These are phyloP conservation scores for Ophiognomonia clavigignenti-juglandacearum DNA, from an alignment of 2,329 filamentous ascomycete genomes.

Conservation along the genomic window DNA sequence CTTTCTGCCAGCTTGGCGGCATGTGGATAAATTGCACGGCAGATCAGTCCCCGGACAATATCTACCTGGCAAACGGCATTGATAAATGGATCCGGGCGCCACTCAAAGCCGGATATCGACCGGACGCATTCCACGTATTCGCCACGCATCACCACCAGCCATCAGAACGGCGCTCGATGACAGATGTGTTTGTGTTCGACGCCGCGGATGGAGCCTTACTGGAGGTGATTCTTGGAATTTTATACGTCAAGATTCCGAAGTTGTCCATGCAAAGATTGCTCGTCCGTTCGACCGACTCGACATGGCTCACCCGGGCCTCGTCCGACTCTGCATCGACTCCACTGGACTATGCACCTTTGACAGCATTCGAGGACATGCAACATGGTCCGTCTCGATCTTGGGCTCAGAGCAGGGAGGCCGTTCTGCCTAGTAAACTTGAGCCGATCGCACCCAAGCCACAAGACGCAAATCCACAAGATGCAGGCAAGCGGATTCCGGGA, in stretches of 20 bases:
- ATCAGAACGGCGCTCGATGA: constrained; percentile 18
- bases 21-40: constrained; percentile 31
- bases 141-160: neutral
- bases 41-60: constrained; percentile 20
- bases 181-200: constrained; percentile 32
- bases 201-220: constrained; percentile 22
- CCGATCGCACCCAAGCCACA: neutral
- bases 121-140: neutral
- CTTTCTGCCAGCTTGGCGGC: constrained; percentile 30
- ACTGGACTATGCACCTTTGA: too few species aligned
- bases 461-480: neutral
- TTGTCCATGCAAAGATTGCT: constrained; percentile 26
- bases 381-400: too few species aligned
- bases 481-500: neutral
- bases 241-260: constrained; percentile 25
- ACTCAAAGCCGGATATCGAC: neutral
- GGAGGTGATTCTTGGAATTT: constrained; percentile 30
- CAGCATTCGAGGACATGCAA: too few species aligned
- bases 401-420: too few species aligned
- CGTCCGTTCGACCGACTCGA: constrained; percentile 2
- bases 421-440: too few species aligned
- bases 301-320: neutral
- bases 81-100: constrained; percentile 30
- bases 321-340: neutral
- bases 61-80: constrained; percentile 28